Evolutionary conservation across 1,284 basidiomycete species (phyloP), one percentile per base, ranked within the genome.

Genomic region (Malassezia brasiliensis): DNA sequence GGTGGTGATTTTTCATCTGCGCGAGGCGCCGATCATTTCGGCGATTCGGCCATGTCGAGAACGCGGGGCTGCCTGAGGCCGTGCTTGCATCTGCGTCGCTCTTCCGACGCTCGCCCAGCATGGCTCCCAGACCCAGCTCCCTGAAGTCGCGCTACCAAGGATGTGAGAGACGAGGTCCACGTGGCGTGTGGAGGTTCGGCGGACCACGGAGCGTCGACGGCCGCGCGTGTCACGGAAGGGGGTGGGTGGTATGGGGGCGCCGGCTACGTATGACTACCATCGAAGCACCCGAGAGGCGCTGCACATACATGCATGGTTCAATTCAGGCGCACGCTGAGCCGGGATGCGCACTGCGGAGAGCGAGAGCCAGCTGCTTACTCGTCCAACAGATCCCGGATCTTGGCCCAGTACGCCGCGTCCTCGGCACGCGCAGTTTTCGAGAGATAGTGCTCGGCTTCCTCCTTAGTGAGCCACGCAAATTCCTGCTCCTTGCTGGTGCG

Each of bases 401-500:
- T 81, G 45, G 79, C 69, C 87, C 87, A 90, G 67, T 90, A 90
- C 55, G 80, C 76, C 59, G 76, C 69, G 47, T 82, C 79, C 30
- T 87, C 82, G n/a, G 38, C 20, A 6, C 28, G 19, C 41, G 79
- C 79, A 11, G 58, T 44, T 19, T 39, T 25, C 31, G 52, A 28
- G 40, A 69, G 48, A 36, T 64, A 48, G 38, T 81, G 76, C 71
- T 83, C 77, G 49, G 90, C 83, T 78, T 91, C 88, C 73, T 89
- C 82, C 76, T 88, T 88, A 53, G 88, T 90, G 60, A 90, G 79
- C 88, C 88, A 91, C 19, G 86, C 87, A 77, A 88, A 90, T 65
- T 88, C 86, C 47, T 79, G 77, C 53, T 85, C 78, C 51, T 76
- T 63, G 75, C 62, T 80, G 12, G 6, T 30, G 50, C 58, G 41